Percentiles rank a stretch among this genome's conserved stretches.
Evolutionary conservation across 1,284 basidiomycete genomes (phyloP).

Genomic region (Naganishia liquefaciens): DNA sequence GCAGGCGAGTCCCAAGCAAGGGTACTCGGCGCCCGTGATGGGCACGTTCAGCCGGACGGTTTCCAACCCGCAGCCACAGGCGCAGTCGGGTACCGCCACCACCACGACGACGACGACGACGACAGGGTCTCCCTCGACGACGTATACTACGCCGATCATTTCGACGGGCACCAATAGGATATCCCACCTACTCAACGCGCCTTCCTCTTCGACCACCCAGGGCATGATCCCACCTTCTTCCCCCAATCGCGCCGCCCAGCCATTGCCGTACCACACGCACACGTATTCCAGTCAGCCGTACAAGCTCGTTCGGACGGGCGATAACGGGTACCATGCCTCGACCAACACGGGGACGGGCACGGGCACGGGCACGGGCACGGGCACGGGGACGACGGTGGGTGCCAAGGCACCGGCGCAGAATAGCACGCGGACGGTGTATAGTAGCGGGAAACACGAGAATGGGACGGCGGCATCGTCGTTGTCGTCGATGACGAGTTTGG

Average conservation of each 20-base stretch:
- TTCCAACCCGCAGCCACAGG: too few relatives aligned
- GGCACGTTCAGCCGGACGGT: neutral
- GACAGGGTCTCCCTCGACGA: neutral
- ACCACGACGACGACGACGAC: neutral
- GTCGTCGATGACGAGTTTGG: too few relatives aligned
- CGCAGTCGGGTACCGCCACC: too few relatives aligned
- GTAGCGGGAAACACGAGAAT: conserved; percentile 16
- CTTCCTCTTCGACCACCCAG: neutral
- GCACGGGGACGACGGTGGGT: too few relatives aligned
- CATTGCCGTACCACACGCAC: conserved; percentile 16
- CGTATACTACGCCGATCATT: conserved; percentile 3
- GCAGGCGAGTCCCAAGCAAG: conserved; percentile 12
- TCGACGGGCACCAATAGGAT: conserved; percentile 20
- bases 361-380: too few relatives aligned
- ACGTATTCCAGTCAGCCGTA: conserved; percentile 22
- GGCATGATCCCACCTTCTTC: conserved; percentile 6
- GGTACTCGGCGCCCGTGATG: conserved; percentile 3
- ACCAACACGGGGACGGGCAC: too few relatives aligned
- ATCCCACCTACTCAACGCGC: conserved; percentile 17
- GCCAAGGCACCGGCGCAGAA: neutral
- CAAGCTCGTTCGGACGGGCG: conserved; percentile 23
- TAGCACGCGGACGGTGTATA: conserved; percentile 21
- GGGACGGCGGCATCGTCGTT: neutral
- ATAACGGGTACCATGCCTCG: neutral
- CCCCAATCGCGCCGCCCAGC: conserved; percentile 7